Conservation (phyloP, 106 monocot species). For the Platanthera guangdongensis region DNA sequence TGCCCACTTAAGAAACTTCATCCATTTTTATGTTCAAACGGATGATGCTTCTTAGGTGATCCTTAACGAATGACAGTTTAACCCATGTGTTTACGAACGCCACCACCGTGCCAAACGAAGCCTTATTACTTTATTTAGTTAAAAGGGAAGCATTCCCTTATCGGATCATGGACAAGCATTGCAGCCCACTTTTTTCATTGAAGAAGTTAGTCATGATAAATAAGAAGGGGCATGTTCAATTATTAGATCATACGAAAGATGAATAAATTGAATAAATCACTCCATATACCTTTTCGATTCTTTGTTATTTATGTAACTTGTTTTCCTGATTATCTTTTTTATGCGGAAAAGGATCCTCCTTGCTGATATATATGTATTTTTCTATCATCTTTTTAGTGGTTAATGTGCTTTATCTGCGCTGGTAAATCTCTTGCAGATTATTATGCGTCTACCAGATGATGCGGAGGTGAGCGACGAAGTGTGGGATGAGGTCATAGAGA, state of each 20-base stretch:
- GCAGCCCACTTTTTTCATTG: neutral
- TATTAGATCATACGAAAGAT: neutral
- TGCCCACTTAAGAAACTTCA: no score
- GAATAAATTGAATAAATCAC: neutral
- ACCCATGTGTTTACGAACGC: no score
- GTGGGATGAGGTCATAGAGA: conserved; percentile 90
- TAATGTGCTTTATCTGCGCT: neutral
- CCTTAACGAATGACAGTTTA: no score
- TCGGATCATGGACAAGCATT: neutral
- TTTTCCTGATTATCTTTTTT: neutral
- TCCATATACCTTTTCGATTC: neutral
- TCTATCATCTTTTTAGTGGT: neutral
- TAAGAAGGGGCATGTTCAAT: neutral
- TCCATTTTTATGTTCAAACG: no score
- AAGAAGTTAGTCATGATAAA: neutral
- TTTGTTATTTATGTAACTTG: neutral
- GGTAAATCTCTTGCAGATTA: conserved; percentile 38
- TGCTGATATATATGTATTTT: neutral
- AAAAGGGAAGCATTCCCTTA: neutral
- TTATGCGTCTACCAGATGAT: conserved; percentile 83
- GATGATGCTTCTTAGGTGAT: no score
- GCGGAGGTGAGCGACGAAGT: conserved; percentile 81
- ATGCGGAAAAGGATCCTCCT: conserved; percentile 1
- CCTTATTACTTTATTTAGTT: neutral
- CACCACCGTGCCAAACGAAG: no score